A percentile compares a stretch with the other conserved stretches of the same genome.
Conservation (phyloP, 345 rosid species). For the Mangifera indica region DNA sequence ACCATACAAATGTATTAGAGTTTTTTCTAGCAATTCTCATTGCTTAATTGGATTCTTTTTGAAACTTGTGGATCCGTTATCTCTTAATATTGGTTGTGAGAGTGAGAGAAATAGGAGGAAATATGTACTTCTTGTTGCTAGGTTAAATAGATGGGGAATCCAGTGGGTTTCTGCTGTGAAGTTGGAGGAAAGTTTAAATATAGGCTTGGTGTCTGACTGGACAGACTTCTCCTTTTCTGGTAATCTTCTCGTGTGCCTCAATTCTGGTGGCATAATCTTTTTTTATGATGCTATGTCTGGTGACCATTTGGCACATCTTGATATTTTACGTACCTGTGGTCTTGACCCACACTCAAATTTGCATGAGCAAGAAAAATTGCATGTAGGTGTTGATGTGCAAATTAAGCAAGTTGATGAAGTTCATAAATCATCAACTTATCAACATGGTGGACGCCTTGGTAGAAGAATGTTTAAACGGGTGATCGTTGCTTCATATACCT, state of each 20-base stretch:
- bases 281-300: constrained; percentile 70
- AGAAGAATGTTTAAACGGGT: constrained; percentile 72
- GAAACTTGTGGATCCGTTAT: constrained; percentile 37
- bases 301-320: constrained; percentile 51
- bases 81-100: constrained; percentile 34
- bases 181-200: constrained; percentile 43
- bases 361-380: constrained; percentile 31
- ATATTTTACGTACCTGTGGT: constrained; percentile 55
- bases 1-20: constrained; percentile 62
- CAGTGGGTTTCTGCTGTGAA: constrained; percentile 80
- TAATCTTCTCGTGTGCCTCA: constrained; percentile 83
- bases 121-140: constrained; percentile 56
- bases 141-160: constrained; percentile 62
- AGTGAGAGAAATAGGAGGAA: constrained; percentile 34
- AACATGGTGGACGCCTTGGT: constrained; percentile 23
- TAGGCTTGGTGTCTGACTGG: constrained; percentile 52
- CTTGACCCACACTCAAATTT: constrained; percentile 33
- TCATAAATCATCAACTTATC: constrained; percentile 29
- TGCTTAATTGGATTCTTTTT: constrained; percentile 75
- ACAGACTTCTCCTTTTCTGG: constrained; percentile 78
- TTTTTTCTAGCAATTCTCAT: constrained; percentile 76
- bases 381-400: constrained; percentile 30
- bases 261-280: constrained; percentile 58
- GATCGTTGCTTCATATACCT: constrained; percentile 60
- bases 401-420: constrained; percentile 32